Evolutionary conservation across 2,329 filamentous ascomycete species (phyloP).

Genomic region (Fusarium buxicola): DNA sequence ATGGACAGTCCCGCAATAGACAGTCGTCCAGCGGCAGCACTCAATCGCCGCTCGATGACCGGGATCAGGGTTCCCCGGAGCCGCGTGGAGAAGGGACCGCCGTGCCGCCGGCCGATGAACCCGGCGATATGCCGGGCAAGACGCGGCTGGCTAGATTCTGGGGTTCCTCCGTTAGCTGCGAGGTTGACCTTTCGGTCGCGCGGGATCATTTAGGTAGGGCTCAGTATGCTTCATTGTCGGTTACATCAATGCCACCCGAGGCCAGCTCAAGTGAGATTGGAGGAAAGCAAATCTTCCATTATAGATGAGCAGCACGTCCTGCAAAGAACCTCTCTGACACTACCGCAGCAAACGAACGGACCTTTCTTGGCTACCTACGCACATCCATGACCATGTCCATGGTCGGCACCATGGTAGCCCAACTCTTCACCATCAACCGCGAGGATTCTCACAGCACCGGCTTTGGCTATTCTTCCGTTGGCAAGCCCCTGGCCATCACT

Average conservation of each 20-base stretch:
- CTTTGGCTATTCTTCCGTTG: constrained; percentile 71
- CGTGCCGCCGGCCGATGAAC: constrained; percentile 36
- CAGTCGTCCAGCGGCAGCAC: neutral
- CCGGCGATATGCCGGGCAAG: constrained; percentile 4
- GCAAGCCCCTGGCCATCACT: constrained; percentile 65
- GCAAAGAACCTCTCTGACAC: constrained; percentile 5
- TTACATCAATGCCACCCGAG: neutral
- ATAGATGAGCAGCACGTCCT: neutral
- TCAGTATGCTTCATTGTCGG: neutral
- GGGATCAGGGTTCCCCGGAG: constrained; percentile 22
- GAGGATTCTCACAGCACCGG: constrained; percentile 42
- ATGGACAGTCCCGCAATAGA: neutral
- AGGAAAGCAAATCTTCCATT: constrained; percentile 13
- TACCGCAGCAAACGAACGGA: constrained; percentile 74
- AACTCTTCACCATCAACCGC: constrained; percentile 70
- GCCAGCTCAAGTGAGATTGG: constrained; percentile 19
- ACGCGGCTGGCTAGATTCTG: constrained; percentile 33
- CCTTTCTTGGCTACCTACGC: constrained; percentile 78
- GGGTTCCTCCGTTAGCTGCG: constrained; percentile 40
- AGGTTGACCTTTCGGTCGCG: constrained; percentile 39
- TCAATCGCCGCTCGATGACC: constrained; percentile 1
- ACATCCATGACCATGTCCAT: constrained; percentile 77
- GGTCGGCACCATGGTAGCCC: constrained; percentile 72
- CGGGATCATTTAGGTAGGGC: constrained; percentile 45
- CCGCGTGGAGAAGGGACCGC: constrained; percentile 38